A percentile compares a stretch with the other conserved stretches of the same genome.
phyloP scores from a whole-genome alignment of 2,329 filamentous ascomycete species.

The Coleophoma cylindrospora region DNA sequence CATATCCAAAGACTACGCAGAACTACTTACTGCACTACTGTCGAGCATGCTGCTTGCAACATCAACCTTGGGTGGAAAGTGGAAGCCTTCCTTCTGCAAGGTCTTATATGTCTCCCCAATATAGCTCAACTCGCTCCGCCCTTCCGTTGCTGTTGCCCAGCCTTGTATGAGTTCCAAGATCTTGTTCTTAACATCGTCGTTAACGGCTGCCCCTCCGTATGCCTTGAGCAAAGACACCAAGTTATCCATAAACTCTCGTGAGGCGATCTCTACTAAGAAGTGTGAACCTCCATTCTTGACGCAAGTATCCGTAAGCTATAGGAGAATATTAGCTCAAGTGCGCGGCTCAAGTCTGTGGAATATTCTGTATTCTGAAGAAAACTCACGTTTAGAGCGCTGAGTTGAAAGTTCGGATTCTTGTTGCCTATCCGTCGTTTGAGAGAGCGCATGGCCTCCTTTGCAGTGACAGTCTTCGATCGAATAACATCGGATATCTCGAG shows the following conservation, averaged over 20 bases:
- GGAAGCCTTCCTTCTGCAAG: constrained; percentile 79
- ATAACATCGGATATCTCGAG: constrained; percentile 98
- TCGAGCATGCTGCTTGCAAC: constrained; percentile 98
- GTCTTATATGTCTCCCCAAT: constrained; percentile 82
- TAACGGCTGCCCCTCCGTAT: constrained; percentile 67
- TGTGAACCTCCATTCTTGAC: constrained; percentile 97
- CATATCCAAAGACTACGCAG: neutral
- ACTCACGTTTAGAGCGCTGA: constrained; percentile 83
- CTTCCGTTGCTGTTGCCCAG: constrained; percentile 88
- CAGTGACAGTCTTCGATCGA: constrained; percentile 93
- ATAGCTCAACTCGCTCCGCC: constrained; percentile 76
- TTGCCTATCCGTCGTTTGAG: constrained; percentile 92
- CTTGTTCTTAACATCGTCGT: constrained; percentile 80
- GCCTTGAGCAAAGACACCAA: constrained; percentile 84
- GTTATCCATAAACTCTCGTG: constrained; percentile 97
- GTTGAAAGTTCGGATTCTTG: constrained; percentile 95
- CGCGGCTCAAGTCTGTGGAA: no score
- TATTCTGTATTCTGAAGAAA: neutral
- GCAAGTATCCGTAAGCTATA: constrained; percentile 88
- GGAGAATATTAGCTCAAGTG: no score
- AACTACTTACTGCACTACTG: constrained; percentile 74
- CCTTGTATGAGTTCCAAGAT: constrained; percentile 91
- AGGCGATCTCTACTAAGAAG: constrained; percentile 92
- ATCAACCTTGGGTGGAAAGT: constrained; percentile 80
- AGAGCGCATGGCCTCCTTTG: constrained; percentile 96